phyloP scores from a whole-genome alignment of 78 protist genomes.

The Dictyostelium purpureum region DNA sequence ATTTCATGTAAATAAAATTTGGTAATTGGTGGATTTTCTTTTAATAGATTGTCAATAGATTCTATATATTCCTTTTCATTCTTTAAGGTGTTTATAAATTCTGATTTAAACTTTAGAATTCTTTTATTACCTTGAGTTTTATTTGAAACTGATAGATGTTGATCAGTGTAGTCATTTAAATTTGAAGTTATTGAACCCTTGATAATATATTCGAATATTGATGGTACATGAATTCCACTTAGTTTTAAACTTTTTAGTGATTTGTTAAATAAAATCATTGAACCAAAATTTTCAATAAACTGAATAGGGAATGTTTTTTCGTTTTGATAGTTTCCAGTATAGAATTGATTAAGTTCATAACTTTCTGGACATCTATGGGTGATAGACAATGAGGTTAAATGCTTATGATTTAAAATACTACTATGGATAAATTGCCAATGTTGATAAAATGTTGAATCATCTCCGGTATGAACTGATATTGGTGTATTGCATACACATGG shows the following conservation, averaged over 20 bases:
- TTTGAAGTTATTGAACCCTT: too few relatives aligned
- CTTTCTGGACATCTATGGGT: not conserved
- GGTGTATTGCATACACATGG: not conserved
- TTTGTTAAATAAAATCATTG: not conserved
- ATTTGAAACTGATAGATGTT: too few relatives aligned
- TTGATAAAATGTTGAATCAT: not conserved
- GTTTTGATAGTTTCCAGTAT: not conserved
- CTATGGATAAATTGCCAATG: not conserved
- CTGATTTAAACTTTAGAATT: not conserved
- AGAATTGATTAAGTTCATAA: not conserved
- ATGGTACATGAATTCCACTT: not conserved
- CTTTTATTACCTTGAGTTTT: not conserved
- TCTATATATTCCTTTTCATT: not conserved
- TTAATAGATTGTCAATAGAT: not conserved
- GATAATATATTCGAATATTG: not conserved
- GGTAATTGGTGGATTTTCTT: not conserved
- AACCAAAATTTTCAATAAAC: constrained; percentile 1
- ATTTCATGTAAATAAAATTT: constrained; percentile 13
- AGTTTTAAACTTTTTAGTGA: not conserved
- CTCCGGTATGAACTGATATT: not conserved
- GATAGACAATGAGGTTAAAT: not conserved
- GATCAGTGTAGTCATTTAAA: too few relatives aligned
- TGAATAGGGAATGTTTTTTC: not conserved
- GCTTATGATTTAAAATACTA: not conserved
- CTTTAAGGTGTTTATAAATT: not conserved